Evolutionary conservation across 2,329 filamentous ascomycete genomes (phyloP).

Genomic region (Xylaria polymorpha): DNA sequence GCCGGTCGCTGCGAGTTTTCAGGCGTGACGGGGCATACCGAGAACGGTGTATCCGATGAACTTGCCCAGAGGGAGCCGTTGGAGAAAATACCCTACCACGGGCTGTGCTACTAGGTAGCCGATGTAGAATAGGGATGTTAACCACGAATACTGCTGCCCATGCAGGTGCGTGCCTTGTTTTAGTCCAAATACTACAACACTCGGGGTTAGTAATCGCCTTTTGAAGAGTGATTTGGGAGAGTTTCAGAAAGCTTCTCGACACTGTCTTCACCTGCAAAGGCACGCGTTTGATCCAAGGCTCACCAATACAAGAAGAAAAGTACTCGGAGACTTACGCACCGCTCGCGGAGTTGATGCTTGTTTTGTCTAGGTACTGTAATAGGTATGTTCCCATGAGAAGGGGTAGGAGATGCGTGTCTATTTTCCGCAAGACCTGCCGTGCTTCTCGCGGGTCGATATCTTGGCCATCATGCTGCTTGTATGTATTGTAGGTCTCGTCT

Average conservation of each 20-base stretch:
- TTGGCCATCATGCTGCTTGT: slow-evolving; percentile 45
- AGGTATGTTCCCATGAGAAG: slow-evolving; percentile 51
- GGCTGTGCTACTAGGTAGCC: slow-evolving; percentile 48
- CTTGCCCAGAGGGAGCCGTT: slow-evolving; percentile 45
- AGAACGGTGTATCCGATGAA: slow-evolving; percentile 44
- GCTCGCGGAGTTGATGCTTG: slow-evolving; percentile 62
- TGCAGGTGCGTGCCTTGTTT: slow-evolving; percentile 59
- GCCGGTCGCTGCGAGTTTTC: neutral
- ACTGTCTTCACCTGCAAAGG: neutral
- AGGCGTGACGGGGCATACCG: slow-evolving; percentile 25
- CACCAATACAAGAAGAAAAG: neutral
- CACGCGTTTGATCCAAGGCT: neutral
- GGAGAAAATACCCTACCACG: slow-evolving; percentile 45
- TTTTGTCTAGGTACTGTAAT: slow-evolving; percentile 53
- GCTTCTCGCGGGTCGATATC: slow-evolving; percentile 47
- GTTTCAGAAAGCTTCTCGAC: neutral
- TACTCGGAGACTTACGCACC: neutral
- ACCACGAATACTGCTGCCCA: slow-evolving; percentile 65
- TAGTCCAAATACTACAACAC: slow-evolving; percentile 56
- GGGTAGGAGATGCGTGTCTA: slow-evolving; percentile 49
- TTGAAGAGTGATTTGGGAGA: neutral
- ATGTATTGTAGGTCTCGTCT: slow-evolving; percentile 53
- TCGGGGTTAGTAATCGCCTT: neutral
- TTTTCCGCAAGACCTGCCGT: slow-evolving; percentile 47
- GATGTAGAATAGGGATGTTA: slow-evolving; percentile 51